These are phyloP conservation scores for Blepharisma japonicum DNA, from an alignment of 73 alveolate species.

Conservation along the genomic window DNA sequence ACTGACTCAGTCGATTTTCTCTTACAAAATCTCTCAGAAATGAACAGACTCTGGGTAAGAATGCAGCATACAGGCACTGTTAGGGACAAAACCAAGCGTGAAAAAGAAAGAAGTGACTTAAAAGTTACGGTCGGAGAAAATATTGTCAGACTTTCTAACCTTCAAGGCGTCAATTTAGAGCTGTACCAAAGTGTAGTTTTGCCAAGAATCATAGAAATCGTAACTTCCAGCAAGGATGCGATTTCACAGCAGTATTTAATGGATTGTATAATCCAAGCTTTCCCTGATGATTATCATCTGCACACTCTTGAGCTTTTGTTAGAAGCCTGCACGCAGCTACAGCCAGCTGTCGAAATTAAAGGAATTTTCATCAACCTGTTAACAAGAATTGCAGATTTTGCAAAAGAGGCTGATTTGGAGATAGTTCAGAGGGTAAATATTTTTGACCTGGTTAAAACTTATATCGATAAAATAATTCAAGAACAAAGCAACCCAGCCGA, in stretches of 20 bases:
- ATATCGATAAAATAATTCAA: conserved; percentile 5
- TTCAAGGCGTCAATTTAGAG: conserved; percentile 88
- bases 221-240: conserved; percentile 82
- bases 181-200: conserved; percentile 72
- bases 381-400: conserved; percentile 92
- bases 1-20: conserved; percentile 91
- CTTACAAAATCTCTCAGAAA: conserved; percentile 87
- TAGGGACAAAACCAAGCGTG: conserved; percentile 78
- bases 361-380: conserved; percentile 79
- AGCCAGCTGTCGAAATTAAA: conserved; percentile 90
- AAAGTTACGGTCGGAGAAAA: conserved; percentile 95
- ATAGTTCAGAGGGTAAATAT: not conserved
- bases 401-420: conserved; percentile 41
- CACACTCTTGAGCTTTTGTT: conserved; percentile 79
- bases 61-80: conserved; percentile 64
- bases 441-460: conserved; percentile 8
- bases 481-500: conserved; percentile 10
- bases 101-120: conserved; percentile 90
- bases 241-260: conserved; percentile 91
- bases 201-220: conserved; percentile 91
- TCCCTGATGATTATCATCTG: conserved; percentile 96
- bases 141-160: conserved; percentile 79
- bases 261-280: conserved; percentile 94
- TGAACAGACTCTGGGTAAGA: conserved; percentile 98
- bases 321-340: conserved; percentile 73